Base-by-base conservation (phyloP, 305 asterid genomes). In the Fraxinus baroniana region DNA sequence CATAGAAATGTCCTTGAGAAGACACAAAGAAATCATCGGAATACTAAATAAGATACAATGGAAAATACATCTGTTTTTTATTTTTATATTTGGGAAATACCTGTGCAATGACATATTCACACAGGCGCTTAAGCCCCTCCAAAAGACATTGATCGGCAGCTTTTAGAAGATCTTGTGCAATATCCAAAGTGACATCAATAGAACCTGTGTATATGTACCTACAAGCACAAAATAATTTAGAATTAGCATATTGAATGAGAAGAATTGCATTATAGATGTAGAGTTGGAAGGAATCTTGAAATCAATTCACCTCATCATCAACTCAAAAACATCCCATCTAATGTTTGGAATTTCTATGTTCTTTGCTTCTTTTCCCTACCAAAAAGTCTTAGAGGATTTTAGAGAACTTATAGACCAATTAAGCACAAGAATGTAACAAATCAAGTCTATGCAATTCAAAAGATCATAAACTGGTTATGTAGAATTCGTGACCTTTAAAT, bases 361-460 rank as follows among this genome's bases (percentile, higher is more conserved):
- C 90, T 96, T 96, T 79, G 99, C 99, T 77, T 94, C 98, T 88
- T 95, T 91, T 89, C 94, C 99, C 99, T 96, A 90, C 89, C 89
- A 77, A 26, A 36, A 8, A 64, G 85, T 79, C 32, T 30, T 30
- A 0, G 3, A 7, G 18, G 4, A 17, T 3, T 32, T 70, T 30
- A 76, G 49, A 78, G 44, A 30, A 22, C 57, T 41, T 5, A 78
- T 76, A 76, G 44, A 52, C 9, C 8, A 77, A 77, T 9, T 62
- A 77, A 77, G 22, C 66, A 77, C 44, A 10, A 77, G 39, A 76
- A 76, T 5, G n/a, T 75, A 75, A 39, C 22, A 76, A 77, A 18
- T 77, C 24, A 17, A 52, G 66, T 28, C 30, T 52, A 13, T 22
- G 75, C 36, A 70, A 70, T 30, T 70, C 37, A 70, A 70, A 77